Evolutionary conservation across 2,329 filamentous ascomycete species (phyloP), one percentile per base, ranked within the genome.

Genomic region (Neonectria sp.): DNA sequence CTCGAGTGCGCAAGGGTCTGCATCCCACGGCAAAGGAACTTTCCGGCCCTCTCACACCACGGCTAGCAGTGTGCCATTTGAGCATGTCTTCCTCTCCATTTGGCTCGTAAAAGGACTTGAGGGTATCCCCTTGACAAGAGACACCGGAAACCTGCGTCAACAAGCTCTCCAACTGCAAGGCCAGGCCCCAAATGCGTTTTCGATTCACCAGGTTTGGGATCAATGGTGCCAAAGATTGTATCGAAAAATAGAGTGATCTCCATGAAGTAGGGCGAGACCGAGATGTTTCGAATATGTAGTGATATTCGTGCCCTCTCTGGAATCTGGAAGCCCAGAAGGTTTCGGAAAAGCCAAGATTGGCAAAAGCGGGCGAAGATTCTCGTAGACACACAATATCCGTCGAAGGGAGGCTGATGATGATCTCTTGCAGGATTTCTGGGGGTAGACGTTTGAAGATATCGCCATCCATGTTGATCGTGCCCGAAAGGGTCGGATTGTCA

Each of bases 311-410:
- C 12, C 62, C 65, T 11, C 46, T 56, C 12, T 43, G 27, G n/a
- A 68, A 68, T n/a, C 68, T 37, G 3, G 66, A 63, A 11, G 66
- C 63, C 66, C 68, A 70, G 33, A 70, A 68, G 1, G 60, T 4
- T 43, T 68, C 68, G 1, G 68, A 45, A 9, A 68, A 53, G 11
- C 29, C 51, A 12, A 65, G 6, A 4, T 35, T 48, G 11, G 65
- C 49, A 6, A 60, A 55, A 0, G 27, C 46, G 11, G 56, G 68
- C 2, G 68, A 70, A 1, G 57, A 49, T 51, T 24, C n/a, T 11
- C 65, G 55, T 17, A 68, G 48, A 3, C 5, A 13, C 5, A 25
- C 11, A 24, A 69, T 55, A 13, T 69, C 65, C 15, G 27, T 6
- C 6, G 61, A 56, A 17, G n/a, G 51, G 17, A 68, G 55, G n/a